Percentiles rank a stretch among this genome's conserved stretches.
Conservation (phyloP, 805 yeast genomes). For the Candida krabiensis region DNA sequence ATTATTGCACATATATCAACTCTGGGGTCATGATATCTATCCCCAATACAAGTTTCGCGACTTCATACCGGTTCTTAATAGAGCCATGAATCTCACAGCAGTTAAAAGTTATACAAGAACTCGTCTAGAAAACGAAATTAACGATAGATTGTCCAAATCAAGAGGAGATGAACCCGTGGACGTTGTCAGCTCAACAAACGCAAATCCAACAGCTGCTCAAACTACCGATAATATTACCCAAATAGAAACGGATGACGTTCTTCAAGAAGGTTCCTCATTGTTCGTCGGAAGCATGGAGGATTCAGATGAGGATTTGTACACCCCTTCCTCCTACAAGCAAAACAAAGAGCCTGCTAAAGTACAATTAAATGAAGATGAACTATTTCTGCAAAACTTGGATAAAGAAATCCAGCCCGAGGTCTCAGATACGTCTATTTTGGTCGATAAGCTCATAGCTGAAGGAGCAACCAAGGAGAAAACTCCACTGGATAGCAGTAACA, state of each 20-base stretch:
- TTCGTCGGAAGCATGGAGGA: slow-evolving; percentile 15
- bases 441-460: background rate
- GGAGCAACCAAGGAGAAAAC: background rate
- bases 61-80: slow-evolving; percentile 54
- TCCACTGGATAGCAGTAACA: too few species aligned
- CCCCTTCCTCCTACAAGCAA: slow-evolving; percentile 2
- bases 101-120: slow-evolving; percentile 43
- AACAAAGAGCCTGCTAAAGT: slow-evolving; percentile 9
- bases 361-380: background rate
- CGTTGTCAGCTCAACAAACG: slow-evolving; percentile 5
- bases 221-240: background rate
- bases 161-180: slow-evolving; percentile 3
- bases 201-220: background rate
- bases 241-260: background rate
- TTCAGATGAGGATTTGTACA: slow-evolving; percentile 21
- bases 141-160: slow-evolving; percentile 3
- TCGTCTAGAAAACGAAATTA: slow-evolving; percentile 39
- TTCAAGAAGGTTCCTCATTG: slow-evolving; percentile 10
- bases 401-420: background rate
- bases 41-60: slow-evolving; percentile 81
- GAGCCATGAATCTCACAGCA: slow-evolving; percentile 44
- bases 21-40: slow-evolving; percentile 74
- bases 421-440: background rate
- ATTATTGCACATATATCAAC: slow-evolving; percentile 57
- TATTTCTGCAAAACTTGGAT: background rate